Evolutionary conservation across 192 early-diverging fungal genomes (phyloP), one percentile per base, ranked within the genome.

Genomic region (Coemansia sp.): DNA sequence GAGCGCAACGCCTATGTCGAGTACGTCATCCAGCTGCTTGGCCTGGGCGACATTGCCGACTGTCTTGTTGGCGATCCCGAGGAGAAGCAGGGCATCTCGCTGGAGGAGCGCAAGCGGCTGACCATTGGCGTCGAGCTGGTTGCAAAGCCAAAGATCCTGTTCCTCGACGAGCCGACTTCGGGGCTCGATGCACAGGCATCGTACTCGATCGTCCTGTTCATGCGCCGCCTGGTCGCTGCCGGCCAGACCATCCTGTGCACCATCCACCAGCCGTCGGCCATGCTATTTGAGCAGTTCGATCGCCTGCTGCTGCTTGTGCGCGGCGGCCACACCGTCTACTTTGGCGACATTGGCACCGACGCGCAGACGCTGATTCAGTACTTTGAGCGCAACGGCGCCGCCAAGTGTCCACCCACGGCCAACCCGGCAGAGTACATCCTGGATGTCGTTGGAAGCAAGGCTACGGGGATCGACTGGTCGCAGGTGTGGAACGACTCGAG

Each of bases 391-490:
- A 83, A 90, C 50, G 92, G 92, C 59, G 91, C 89, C 2, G 78
- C 75, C 37, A 75, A 68, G 20, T 92, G 89, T 59, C 78, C 84
- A 15, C 77, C 85, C 6, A 68, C 72, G 6, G 91, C 82, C 19
- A 92, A 94, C 64, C 90, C 90, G 42, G 92, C 92, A 34, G 92
- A 94, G 71, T 94, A 92, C 69, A 91, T 92, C 28, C 73, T 94
- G 45, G 86, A 92, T 52, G 86, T 88, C 55, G 89, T 91, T 50
- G 90, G 90, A 11, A 63, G 36, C 27, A 62, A 67, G 25, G 64
- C 68, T 10, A 50, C 50, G 0, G 38, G 37, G 22, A 71, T 84
- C 27, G 86, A 90, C 58, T 94, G 92, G 92, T 73, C 88, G 47
- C 83, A 88, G 20, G 57, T 85, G 13, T 94, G 92, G 92, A 67